These are phyloP conservation scores for Salisapilia sapeloensis DNA, from an alignment of 352 stramenopile species.

Conservation along the genomic window DNA sequence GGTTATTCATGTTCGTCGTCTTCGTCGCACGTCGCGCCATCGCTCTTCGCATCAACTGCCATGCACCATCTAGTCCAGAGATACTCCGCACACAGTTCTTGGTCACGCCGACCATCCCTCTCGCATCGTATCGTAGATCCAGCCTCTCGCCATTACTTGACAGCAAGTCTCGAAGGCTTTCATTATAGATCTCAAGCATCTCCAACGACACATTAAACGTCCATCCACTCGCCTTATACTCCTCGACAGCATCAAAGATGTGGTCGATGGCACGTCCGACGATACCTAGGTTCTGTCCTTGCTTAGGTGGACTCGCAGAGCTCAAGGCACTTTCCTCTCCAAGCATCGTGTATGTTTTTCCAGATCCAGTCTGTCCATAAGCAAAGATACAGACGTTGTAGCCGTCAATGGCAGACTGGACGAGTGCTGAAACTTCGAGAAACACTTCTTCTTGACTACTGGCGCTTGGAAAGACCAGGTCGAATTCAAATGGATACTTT, in stretches of 20 bases:
- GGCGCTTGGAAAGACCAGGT: slow-evolving; percentile 90
- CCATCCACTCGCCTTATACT: slow-evolving; percentile 51
- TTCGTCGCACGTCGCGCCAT: slow-evolving; percentile 56
- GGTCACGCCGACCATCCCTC: slow-evolving; percentile 39
- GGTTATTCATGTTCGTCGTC: slow-evolving; percentile 72
- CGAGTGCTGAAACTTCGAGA: slow-evolving; percentile 87
- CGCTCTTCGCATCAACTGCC: slow-evolving; percentile 39
- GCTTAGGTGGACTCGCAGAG: no score
- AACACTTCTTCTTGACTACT: slow-evolving; percentile 94
- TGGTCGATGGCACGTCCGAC: slow-evolving; percentile 60
- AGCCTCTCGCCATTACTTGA: slow-evolving; percentile 26
- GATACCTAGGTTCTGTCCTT: slow-evolving; percentile 73
- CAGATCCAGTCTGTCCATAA: slow-evolving; percentile 76
- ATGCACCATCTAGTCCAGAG: slow-evolving; percentile 36
- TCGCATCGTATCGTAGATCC: slow-evolving; percentile 41
- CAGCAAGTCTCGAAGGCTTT: slow-evolving; percentile 89
- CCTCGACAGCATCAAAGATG: slow-evolving; percentile 51
- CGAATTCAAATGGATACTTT: slow-evolving; percentile 93
- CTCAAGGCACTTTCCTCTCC: slow-evolving; percentile 35
- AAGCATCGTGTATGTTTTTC: slow-evolving; percentile 84
- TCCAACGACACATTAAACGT: slow-evolving; percentile 51
- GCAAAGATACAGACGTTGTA: slow-evolving; percentile 95
- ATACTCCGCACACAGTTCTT: slow-evolving; percentile 50
- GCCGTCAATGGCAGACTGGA: slow-evolving; percentile 90
- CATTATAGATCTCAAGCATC: slow-evolving; percentile 97